These are phyloP conservation scores for Saccharomycopsis vini DNA, from an alignment of 805 yeast species.

Conservation along the genomic window DNA sequence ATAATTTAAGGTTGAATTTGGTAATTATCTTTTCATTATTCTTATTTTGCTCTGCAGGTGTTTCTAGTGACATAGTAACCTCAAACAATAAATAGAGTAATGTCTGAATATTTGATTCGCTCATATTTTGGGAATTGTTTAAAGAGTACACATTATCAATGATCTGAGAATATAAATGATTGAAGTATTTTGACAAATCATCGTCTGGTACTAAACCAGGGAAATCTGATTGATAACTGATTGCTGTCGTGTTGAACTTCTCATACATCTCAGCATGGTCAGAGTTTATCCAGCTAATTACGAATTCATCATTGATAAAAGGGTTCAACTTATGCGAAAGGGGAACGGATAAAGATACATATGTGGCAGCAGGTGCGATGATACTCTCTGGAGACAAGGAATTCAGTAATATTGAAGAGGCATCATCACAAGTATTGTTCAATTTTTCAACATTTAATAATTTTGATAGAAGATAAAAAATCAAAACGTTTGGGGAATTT, in stretches of 20 bases:
- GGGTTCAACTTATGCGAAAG: too few relatives aligned
- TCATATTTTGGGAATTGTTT: not conserved
- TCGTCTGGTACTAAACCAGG: not conserved
- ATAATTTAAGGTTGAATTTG: constrained; percentile 9
- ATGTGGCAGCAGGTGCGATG: too few relatives aligned
- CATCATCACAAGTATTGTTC: not conserved
- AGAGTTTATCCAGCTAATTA: constrained; percentile 3
- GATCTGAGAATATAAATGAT: constrained; percentile 1
- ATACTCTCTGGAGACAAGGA: too few relatives aligned
- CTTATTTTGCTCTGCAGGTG: not conserved
- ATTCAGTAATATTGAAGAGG: not conserved
- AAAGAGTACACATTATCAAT: constrained; percentile 3
- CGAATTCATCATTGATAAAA: constrained; percentile 10
- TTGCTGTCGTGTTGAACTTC: not conserved
- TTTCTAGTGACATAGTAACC: not conserved
- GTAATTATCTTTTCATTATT: not conserved
- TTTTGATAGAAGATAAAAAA: constrained; percentile 13
- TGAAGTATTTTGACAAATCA: constrained; percentile 8
- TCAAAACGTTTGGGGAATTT: constrained; percentile 5
- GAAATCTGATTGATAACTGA: not conserved
- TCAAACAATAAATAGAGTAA: constrained; percentile 6
- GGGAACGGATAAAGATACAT: too few relatives aligned
- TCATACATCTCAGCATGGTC: constrained; percentile 1
- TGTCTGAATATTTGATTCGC: constrained; percentile 1
- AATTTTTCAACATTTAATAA: constrained; percentile 9